phyloP scores from a whole-genome alignment of 371 early-diverging fungal genomes.

The Circinella umbellata region DNA sequence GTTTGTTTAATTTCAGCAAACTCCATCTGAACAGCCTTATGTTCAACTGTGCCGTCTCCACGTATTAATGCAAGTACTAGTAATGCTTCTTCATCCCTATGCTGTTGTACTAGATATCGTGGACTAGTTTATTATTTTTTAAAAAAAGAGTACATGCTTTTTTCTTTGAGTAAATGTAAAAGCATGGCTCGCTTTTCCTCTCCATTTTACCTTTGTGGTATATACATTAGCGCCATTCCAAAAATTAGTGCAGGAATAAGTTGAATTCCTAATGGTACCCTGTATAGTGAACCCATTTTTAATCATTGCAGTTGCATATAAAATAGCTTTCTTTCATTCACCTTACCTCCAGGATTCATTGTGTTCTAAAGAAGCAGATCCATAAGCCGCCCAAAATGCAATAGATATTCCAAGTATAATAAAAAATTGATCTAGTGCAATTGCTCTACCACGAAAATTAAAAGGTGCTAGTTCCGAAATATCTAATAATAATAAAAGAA shows the following conservation, averaged over 20 bases:
- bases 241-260: slow-evolving; percentile 39
- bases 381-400: slow-evolving; percentile 45
- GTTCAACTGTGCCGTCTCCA: slow-evolving; percentile 43
- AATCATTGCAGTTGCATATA: too few relatives aligned
- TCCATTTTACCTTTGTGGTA: slow-evolving; percentile 36
- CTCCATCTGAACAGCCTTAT: slow-evolving; percentile 54
- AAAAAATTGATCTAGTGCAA: slow-evolving; percentile 89
- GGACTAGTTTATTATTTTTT: slow-evolving; percentile 53
- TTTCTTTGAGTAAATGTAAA: too few relatives aligned
- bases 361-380: too few relatives aligned
- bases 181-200: not conserved
- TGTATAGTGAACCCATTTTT: not conserved
- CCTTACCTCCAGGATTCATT: not conserved
- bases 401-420: slow-evolving; percentile 68
- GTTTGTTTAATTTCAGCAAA: slow-evolving; percentile 74
- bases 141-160: not conserved
- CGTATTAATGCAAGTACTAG: slow-evolving; percentile 53
- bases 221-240: slow-evolving; percentile 29
- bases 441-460: slow-evolving; percentile 82
- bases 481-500: slow-evolving; percentile 33
- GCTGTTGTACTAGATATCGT: slow-evolving; percentile 64
- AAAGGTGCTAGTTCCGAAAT: slow-evolving; percentile 91
- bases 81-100: slow-evolving; percentile 57
- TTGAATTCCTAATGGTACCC: slow-evolving; percentile 46
- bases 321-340: not conserved